These are phyloP conservation scores for Durusdinium trenchii DNA, from an alignment of 73 alveolate species.

Conservation along the genomic window DNA sequence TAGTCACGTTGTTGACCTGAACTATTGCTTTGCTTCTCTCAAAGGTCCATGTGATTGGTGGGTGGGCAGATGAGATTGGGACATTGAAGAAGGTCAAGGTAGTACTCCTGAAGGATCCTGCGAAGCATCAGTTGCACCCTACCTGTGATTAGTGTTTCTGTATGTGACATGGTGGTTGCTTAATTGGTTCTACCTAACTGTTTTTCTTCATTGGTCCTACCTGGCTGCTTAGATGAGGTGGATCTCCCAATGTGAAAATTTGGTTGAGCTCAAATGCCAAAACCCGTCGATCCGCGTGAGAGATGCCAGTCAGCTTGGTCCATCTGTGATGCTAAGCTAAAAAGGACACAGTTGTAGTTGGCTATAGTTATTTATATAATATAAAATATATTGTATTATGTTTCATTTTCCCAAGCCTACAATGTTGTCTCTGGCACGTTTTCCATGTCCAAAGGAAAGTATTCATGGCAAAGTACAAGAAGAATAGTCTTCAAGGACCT, in stretches of 20 bases:
- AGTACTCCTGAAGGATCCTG: not conserved
- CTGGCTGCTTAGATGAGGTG: not conserved
- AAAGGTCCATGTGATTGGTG: conserved; percentile 6
- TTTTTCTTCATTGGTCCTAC: not conserved
- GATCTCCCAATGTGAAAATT: not conserved
- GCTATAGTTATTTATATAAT: not conserved
- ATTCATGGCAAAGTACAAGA: not conserved
- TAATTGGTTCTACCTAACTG: no score
- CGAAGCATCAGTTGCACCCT: not conserved
- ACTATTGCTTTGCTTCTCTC: not conserved
- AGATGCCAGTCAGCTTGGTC: not conserved
- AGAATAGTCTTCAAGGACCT: not conserved
- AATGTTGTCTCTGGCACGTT: no score
- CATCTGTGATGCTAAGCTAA: not conserved
- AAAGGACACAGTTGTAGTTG: not conserved
- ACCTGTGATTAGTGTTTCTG: not conserved
- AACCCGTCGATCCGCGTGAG: not conserved
- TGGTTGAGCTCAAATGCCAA: not conserved
- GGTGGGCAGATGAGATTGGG: not conserved
- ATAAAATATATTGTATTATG: not conserved
- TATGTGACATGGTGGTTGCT: not conserved
- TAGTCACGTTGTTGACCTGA: not conserved
- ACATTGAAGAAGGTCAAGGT: not conserved
- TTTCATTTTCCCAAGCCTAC: no score
- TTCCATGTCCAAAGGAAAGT: not conserved